These are phyloP conservation scores for Lachnellula occidentalis DNA, from an alignment of 2,329 filamentous ascomycete genomes.

Conservation along the genomic window DNA sequence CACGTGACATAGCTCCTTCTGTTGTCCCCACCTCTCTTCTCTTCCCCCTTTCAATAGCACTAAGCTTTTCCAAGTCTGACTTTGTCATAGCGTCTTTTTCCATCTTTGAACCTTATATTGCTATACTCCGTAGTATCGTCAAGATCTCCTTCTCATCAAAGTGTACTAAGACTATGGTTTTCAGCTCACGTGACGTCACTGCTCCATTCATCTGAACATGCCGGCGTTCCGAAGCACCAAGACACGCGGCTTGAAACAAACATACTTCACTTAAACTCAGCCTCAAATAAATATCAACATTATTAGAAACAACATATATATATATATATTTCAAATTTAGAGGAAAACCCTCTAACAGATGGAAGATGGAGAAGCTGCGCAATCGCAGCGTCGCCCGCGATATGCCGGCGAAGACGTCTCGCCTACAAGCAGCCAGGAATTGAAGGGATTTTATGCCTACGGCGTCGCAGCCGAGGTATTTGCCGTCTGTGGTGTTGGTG, in stretches of 20 bases:
- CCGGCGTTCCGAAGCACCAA: background rate
- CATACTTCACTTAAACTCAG: background rate
- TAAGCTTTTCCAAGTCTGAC: no score
- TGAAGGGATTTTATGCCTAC: conserved; percentile 92
- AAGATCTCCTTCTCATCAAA: no score
- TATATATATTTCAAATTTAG: background rate
- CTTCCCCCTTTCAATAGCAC: no score
- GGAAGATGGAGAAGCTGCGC: conserved; percentile 17
- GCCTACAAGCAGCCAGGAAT: conserved; percentile 76
- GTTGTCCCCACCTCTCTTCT: no score
- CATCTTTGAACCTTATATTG: no score
- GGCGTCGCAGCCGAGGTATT: conserved; percentile 95
- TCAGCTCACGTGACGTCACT: background rate
- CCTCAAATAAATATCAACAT: background rate
- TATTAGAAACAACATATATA: background rate
- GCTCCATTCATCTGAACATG: no score
- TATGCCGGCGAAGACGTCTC: conserved; percentile 81
- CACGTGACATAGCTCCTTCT: no score
- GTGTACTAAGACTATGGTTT: no score
- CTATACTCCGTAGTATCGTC: no score
- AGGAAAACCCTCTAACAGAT: background rate
- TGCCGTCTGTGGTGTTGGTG: conserved; percentile 81
- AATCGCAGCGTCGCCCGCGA: conserved; percentile 34
- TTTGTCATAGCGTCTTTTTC: no score
- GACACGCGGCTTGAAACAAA: background rate